Evolutionary conservation across 768 basidiomycete species (phyloP).

Genomic region (Rhodotorula toruloides): DNA sequence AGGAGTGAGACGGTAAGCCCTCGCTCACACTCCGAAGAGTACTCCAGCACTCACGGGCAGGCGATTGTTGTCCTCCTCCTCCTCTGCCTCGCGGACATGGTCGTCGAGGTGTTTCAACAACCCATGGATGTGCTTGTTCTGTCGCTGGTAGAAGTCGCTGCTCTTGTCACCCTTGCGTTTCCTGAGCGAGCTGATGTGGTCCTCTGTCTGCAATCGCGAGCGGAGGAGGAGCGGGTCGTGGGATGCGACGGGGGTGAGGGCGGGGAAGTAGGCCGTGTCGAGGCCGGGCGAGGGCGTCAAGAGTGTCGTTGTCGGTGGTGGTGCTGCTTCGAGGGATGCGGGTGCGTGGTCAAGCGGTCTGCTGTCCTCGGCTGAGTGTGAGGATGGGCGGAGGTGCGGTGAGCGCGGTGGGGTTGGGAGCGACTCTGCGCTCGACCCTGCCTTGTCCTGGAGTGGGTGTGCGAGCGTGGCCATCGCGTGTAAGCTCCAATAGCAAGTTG

Average conservation of each 20-base stretch:
- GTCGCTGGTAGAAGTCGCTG: constrained; percentile 49
- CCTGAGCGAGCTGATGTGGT: constrained; percentile 61
- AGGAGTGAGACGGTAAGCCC: not conserved
- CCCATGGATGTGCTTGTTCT: constrained; percentile 67
- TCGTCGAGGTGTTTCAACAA: constrained; percentile 86
- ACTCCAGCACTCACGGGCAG: constrained; percentile 44
- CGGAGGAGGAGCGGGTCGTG: constrained; percentile 33
- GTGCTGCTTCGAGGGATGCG: not conserved
- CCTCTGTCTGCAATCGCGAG: constrained; percentile 54
- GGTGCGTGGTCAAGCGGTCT: not conserved
- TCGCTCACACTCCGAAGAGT: too few species aligned
- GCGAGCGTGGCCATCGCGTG: not conserved
- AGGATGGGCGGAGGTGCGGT: not conserved
- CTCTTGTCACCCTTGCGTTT: constrained; percentile 57
- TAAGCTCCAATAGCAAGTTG: not conserved
- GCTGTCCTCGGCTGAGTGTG: not conserved
- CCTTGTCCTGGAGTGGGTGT: not conserved
- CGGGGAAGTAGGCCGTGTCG: constrained; percentile 6
- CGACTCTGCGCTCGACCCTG: constrained; percentile 3
- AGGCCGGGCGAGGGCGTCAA: not conserved
- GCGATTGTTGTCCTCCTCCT: constrained; percentile 62
- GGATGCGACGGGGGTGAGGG: constrained; percentile 6
- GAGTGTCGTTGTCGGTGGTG: not conserved
- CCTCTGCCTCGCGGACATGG: constrained; percentile 73
- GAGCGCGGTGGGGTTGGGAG: constrained; percentile 29